phyloP scores from a whole-genome alignment of 1,139 yeast genomes.

The Pichia sp. region DNA sequence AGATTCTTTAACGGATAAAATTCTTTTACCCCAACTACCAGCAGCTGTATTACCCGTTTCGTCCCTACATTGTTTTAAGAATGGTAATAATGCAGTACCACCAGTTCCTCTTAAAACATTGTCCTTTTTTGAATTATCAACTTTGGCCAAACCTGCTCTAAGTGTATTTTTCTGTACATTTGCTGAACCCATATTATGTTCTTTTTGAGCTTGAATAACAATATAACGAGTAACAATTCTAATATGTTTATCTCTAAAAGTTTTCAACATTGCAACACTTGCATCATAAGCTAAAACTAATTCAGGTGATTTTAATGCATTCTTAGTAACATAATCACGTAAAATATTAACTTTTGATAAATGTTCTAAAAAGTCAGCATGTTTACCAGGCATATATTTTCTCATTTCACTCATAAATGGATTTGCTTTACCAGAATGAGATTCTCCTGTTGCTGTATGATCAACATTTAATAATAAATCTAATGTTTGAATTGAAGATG shows the following conservation, averaged over 20 bases:
- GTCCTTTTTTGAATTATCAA: slow-evolving; percentile 35
- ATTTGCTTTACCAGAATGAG: slow-evolving; percentile 32
- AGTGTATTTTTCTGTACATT: slow-evolving; percentile 34
- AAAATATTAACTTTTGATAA: slow-evolving; percentile 53
- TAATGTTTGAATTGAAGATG: slow-evolving; percentile 79
- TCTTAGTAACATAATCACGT: slow-evolving; percentile 52
- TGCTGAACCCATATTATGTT: slow-evolving; percentile 46
- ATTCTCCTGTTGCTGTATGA: slow-evolving; percentile 71
- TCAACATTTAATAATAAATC: slow-evolving; percentile 72
- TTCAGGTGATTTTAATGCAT: slow-evolving; percentile 42
- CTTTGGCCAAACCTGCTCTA: slow-evolving; percentile 47
- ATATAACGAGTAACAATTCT: slow-evolving; percentile 87
- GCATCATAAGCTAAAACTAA: slow-evolving; percentile 77
- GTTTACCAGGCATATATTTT: slow-evolving; percentile 82
- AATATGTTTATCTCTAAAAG: slow-evolving; percentile 87
- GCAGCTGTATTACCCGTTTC: slow-evolving; percentile 93
- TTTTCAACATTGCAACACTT: slow-evolving; percentile 80
- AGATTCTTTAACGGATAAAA: slow-evolving; percentile 53
- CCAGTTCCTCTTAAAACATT: slow-evolving; percentile 72
- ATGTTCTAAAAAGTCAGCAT: slow-evolving; percentile 62
- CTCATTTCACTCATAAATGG: slow-evolving; percentile 82
- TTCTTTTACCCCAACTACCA: slow-evolving; percentile 79
- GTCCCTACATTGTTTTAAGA: slow-evolving; percentile 90
- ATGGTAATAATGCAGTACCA: slow-evolving; percentile 86
- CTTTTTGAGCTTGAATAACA: slow-evolving; percentile 65